Evolutionary conservation across 768 basidiomycete genomes (phyloP), one percentile per base, ranked within the genome.

Genomic region (Lyophyllum atratum): DNA sequence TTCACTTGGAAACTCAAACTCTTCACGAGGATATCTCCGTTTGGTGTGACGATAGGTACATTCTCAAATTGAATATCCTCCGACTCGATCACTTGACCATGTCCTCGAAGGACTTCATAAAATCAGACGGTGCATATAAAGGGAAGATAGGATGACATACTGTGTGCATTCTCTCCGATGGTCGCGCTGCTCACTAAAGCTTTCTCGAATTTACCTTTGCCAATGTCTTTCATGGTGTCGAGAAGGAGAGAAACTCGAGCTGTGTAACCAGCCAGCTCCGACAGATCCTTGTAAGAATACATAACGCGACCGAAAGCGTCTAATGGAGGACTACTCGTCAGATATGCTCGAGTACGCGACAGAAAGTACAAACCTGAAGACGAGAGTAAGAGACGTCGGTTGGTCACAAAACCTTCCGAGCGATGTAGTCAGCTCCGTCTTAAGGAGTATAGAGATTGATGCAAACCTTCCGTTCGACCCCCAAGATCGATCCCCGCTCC

Each of bases 211-310:
- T 87, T 89, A 26, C 94, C 93, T 49, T 82, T 74, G 56, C 85
- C 85, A 22, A 96, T 85, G 56, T 95, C 94, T 21, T 85, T 79
- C 85, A 98, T 96, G 0, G 94, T 93, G 53, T 95, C 92, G 9
- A 99, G 81, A 1, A 98, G 80, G 43, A 87, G 83, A 29, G 90
- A 87, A 1, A 99, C 96, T 14, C 96, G 86, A 1, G 93, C 85
- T 2, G 96, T 98, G 69, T 97, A 98, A 11, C 96, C 96, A 3
- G 96, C 94, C 31, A 99, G 84, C 69, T 99, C 96, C 4, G 93
- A 86, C 4, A 99, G 79, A 69, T 98, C 95, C 72, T 97, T 98
- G 77, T 97, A 98, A 3, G 93, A 94, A 70, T 95, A 96, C 93
- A 98, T 94, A 26, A 97, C 86, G 19, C 95, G 85, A 29, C 95